Evolutionary conservation across 2,329 filamentous ascomycete species (phyloP), one percentile per base, ranked within the genome.

Genomic region (Microcera coccophila): DNA sequence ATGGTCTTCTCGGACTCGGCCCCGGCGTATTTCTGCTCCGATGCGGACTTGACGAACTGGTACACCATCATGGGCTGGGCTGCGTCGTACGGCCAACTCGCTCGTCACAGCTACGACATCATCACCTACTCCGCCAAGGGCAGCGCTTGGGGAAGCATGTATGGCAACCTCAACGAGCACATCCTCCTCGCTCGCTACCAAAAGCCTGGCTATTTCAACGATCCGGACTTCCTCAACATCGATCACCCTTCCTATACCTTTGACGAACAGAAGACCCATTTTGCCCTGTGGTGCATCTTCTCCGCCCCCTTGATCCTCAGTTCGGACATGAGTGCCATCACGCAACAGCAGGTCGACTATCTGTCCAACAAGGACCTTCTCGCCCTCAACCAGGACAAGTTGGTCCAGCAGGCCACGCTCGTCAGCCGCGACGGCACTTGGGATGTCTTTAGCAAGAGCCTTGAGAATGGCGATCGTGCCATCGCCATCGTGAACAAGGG

Each of bases 401-500:
- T 71, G 5, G 66, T 64, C 15, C 59, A 70, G 49, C 71, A 73
- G 52, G 69, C 70, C 4, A 74, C 73, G 4, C 57, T 76, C 18
- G 71, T 72, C 5, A 72, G 66, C 40, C 68, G 71, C 22, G 64
- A 69, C 45, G 59, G 48, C 1, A 59, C 50, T 4, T 69, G 70
- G 54, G 72, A 76, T 47, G 64, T 75, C 4, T 51, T 76, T 29
- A 71, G 69, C 11, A 70, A 70, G 54, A 69, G 62, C 42, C 54
- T 76, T 12, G 66, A 62, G 7, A 71, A 73, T 39, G 70, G 71
- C 3, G 71, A 74, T 47, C 62, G 72, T 3, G 47, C 76, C 9
- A 53, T 75, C n/a, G 70, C 70, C 0, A 58, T 75, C 8, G 54
- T 76, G 14, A 76, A 76, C 50, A 61, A 64, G 9, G 69, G 68